Base-by-base conservation (phyloP, 768 basidiomycete genomes). In the Macrolepiota albuminosa region DNA sequence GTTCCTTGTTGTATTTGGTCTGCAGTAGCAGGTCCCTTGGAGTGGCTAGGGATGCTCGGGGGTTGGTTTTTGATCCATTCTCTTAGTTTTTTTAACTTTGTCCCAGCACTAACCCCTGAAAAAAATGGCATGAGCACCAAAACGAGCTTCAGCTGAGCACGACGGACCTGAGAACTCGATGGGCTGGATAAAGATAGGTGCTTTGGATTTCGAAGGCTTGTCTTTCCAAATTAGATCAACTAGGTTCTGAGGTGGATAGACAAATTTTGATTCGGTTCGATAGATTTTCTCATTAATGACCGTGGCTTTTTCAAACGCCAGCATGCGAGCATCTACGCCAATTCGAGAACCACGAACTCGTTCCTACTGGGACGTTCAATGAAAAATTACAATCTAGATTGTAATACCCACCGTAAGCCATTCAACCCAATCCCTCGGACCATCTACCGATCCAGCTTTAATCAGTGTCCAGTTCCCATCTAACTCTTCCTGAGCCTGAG, bases 271-370 rank as follows among this genome's bases (percentile, higher is more conserved):
- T 54, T 75, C 77, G 55, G 80, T 79, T 46, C 75, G 45, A 21
- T 71, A 71, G 8, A 93, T 78, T 63, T 83, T 84, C 47, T 78
- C 67, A 61, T 83, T 84, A 56, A 94, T 75, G 47, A 78, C 73
- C 10, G 80, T 76, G 14, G 87, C 88, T 60, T 85, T 86, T 66
- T 87, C 84, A 67, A 89, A 84, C 0, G 91, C 83, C 57, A 95
- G 73, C 84, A 93, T 88, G 16, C 90, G 85, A 3, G 92, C 88
- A 70, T 96, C 94, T 57, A 95, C 81, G 13, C 93, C 94, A 52
- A 95, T 84, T 65, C 83, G 78, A 31, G 79, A 69, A 46, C 75
- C 75, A 52, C 70, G 66, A 67, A 77, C 72, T 66, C 81, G 80
- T 63, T 64, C 59, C 73, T 76, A 50, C 48, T 60, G 11, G 43